Evolutionary conservation across 805 yeast species (phyloP).

Genomic region (Danielia oregonensis): DNA sequence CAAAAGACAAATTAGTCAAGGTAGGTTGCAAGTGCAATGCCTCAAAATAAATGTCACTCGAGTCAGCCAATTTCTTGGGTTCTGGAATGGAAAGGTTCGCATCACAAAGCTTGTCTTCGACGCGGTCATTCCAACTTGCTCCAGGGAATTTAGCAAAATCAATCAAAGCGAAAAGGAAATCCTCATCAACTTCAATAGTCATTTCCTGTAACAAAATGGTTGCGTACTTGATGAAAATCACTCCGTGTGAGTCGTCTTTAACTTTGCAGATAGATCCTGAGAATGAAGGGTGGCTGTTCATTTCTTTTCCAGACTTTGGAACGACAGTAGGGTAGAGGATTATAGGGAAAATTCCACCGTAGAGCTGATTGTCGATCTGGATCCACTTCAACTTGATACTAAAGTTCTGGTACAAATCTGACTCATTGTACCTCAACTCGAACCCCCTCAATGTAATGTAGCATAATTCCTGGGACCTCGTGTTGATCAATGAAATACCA

Average conservation of each 20-base stretch:
- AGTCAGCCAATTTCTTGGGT: constrained; percentile 52
- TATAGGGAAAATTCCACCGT: constrained; percentile 85
- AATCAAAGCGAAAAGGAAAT: constrained; percentile 74
- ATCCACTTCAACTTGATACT: constrained; percentile 88
- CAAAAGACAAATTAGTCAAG: constrained; percentile 83
- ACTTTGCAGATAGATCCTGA: constrained; percentile 81
- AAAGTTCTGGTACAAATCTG: constrained; percentile 77
- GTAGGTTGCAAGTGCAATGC: constrained; percentile 90
- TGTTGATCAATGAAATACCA: constrained; percentile 80
- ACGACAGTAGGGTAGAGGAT: constrained; percentile 85
- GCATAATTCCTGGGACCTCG: constrained; percentile 69
- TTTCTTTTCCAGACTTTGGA: constrained; percentile 78
- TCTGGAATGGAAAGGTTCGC: constrained; percentile 64
- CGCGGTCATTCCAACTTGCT: constrained; percentile 61
- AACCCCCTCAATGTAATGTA: constrained; percentile 80
- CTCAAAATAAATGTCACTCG: constrained; percentile 85
- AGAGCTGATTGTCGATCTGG: constrained; percentile 88
- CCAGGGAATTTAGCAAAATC: constrained; percentile 82
- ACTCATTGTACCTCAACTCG: constrained; percentile 75
- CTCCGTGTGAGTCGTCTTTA: constrained; percentile 89
- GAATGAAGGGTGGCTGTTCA: constrained; percentile 85
- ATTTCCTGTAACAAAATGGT: constrained; percentile 86
- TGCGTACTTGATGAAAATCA: constrained; percentile 84
- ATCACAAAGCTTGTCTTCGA: constrained; percentile 55
- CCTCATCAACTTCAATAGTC: constrained; percentile 92